phyloP scores from a whole-genome alignment of 352 stramenopile species.

The Blastocystis hominis region DNA sequence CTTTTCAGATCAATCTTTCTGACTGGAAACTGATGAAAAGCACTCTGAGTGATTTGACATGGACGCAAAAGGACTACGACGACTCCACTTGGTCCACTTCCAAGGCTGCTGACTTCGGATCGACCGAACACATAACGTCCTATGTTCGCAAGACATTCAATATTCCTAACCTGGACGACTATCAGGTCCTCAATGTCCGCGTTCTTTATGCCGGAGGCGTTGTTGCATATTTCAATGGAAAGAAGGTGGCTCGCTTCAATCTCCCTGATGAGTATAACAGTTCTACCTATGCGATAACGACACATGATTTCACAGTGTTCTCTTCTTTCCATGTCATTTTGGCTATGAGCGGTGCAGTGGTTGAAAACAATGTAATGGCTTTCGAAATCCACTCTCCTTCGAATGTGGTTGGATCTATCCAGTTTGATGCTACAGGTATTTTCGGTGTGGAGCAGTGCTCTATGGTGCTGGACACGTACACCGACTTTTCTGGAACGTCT shows the following conservation, averaged over 20 bases:
- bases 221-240: constrained; percentile 15
- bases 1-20: neutral
- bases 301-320: neutral
- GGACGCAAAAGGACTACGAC: neutral
- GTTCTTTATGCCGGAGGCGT: neutral
- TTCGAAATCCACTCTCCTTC: constrained; percentile 13
- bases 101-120: neutral
- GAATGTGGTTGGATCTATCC: neutral
- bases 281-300: neutral
- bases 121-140: neutral
- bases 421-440: neutral
- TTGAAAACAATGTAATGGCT: neutral
- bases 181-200: constrained; percentile 13
- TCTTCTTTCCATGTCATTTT: neutral
- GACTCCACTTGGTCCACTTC: neutral
- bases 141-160: neutral
- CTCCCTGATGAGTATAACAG: neutral
- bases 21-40: neutral
- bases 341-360: neutral
- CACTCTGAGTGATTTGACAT: neutral
- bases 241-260: neutral
- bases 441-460: neutral
- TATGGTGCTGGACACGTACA: neutral
- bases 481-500: neutral
- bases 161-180: neutral